Conservation (phyloP, 805 yeast species). For the Ogataea polymorpha region DNA sequence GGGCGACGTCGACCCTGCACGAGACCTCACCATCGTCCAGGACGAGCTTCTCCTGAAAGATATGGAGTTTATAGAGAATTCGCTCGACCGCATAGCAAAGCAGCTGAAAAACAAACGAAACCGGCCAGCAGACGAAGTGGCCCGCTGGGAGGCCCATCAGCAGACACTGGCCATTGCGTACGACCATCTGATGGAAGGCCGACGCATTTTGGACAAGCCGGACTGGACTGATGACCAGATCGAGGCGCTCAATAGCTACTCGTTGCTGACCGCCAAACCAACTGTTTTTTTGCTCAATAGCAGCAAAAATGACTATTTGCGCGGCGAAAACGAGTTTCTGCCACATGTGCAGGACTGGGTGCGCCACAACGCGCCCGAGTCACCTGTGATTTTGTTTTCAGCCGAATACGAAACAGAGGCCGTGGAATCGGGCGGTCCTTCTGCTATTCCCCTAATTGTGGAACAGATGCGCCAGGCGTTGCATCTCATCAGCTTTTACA, state of each 20-base stretch:
- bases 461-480: slow-evolving; percentile 82
- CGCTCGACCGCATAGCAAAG: slow-evolving; percentile 57
- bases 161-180: slow-evolving; percentile 76
- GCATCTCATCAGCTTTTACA: slow-evolving; percentile 88
- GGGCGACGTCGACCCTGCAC: slow-evolving; percentile 58
- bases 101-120: slow-evolving; percentile 73
- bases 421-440: slow-evolving; percentile 29
- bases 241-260: slow-evolving; percentile 82
- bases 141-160: slow-evolving; percentile 82
- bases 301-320: slow-evolving; percentile 81
- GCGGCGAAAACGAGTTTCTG: slow-evolving; percentile 86
- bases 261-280: slow-evolving; percentile 91
- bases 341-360: slow-evolving; percentile 87
- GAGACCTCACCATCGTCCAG: slow-evolving; percentile 60
- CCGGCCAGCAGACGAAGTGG: slow-evolving; percentile 64
- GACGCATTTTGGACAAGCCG: slow-evolving; percentile 77
- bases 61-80: slow-evolving; percentile 70
- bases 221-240: slow-evolving; percentile 90
- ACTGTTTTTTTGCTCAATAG: slow-evolving; percentile 88
- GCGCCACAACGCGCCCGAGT: slow-evolving; percentile 79
- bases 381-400: slow-evolving; percentile 34
- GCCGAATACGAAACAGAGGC: slow-evolving; percentile 32
- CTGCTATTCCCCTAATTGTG: slow-evolving; percentile 85
- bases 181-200: slow-evolving; percentile 73
- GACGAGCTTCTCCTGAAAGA: slow-evolving; percentile 67